A percentile compares a stretch with the other conserved stretches of the same genome.
Evolutionary conservation across 2,329 filamentous ascomycete species (phyloP).

Genomic region (Capronia coronata): DNA sequence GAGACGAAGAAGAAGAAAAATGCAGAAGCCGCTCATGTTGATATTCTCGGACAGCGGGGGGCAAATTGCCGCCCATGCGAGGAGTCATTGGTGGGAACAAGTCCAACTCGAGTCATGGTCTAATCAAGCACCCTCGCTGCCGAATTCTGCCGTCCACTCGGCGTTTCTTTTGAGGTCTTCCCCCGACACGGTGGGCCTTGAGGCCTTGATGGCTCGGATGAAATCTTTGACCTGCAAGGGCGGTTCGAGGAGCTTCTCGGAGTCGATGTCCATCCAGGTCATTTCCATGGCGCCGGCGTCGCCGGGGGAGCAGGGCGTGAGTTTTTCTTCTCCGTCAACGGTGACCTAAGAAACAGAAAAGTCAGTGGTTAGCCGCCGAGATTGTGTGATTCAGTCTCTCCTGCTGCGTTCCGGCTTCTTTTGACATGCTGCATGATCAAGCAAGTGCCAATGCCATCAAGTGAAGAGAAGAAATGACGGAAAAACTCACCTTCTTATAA

Average conservation of each 20-base stretch:
- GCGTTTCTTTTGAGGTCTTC: constrained; percentile 78
- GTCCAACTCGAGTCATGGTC: too few relatives aligned
- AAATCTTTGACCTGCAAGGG: constrained; percentile 86
- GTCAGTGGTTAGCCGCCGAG: constrained; percentile 3
- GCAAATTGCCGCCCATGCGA: too few relatives aligned
- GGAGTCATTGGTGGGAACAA: too few relatives aligned
- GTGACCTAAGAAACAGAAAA: constrained; percentile 51
- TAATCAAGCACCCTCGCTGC: constrained; percentile 73
- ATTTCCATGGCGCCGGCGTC: constrained; percentile 82
- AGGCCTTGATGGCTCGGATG: constrained; percentile 79
- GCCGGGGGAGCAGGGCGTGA: constrained; percentile 88
- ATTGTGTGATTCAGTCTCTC: background rate
- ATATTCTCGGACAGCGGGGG: too few relatives aligned
- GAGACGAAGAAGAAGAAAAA: too few relatives aligned
- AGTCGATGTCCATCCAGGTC: constrained; percentile 82
- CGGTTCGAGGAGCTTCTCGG: constrained; percentile 78
- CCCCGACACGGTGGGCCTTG: constrained; percentile 79
- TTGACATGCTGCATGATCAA: too few relatives aligned
- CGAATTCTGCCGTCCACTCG: constrained; percentile 95
- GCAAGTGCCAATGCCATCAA: too few relatives aligned
- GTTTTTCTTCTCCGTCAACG: constrained; percentile 54
- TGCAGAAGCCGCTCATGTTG: too few relatives aligned
- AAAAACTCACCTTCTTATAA: constrained; percentile 71
- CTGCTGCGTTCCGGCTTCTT: too few relatives aligned
- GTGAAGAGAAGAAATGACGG: background rate